These are phyloP conservation scores for Davidsoniella eucalypti DNA, from an alignment of 2,329 filamentous ascomycete species.

Conservation along the genomic window DNA sequence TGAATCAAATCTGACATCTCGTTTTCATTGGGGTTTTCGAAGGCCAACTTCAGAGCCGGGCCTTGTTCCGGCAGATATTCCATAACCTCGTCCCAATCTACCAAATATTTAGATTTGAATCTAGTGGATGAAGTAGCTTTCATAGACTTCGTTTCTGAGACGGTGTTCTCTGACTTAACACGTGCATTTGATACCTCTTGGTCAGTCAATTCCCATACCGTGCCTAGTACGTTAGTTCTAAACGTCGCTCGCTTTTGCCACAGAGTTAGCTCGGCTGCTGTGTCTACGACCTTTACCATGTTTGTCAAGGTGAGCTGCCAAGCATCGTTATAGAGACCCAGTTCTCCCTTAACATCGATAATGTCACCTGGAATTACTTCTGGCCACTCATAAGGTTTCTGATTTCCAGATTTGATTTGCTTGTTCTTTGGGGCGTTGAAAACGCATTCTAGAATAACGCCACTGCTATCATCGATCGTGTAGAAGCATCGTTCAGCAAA, in stretches of 20 bases:
- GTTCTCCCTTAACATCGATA: constrained; percentile 38
- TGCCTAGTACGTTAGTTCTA: constrained; percentile 30
- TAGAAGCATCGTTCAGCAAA: constrained; percentile 30
- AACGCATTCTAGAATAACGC: constrained; percentile 36
- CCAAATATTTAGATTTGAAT: constrained; percentile 12
- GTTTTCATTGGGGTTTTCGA: not conserved
- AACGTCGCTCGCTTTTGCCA: constrained; percentile 41
- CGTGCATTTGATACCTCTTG: constrained; percentile 23
- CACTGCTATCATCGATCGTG: constrained; percentile 50
- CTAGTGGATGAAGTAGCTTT: constrained; percentile 12
- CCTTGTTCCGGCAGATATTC: constrained; percentile 14
- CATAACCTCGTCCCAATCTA: constrained; percentile 12
- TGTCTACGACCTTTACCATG: constrained; percentile 30
- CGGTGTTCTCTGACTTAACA: constrained; percentile 23
- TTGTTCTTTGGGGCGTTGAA: constrained; percentile 14
- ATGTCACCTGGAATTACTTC: constrained; percentile 26
- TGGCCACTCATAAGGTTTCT: constrained; percentile 5
- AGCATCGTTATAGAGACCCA: constrained; percentile 30
- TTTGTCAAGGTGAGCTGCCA: constrained; percentile 38
- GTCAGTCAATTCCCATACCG: constrained; percentile 37
- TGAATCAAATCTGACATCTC: not conserved
- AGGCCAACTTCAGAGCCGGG: not conserved
- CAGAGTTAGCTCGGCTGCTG: constrained; percentile 38
- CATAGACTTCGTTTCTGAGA: constrained; percentile 8
- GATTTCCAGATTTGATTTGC: not conserved